Evolutionary conservation across 306 rosid species (phyloP).

Genomic region (Cucumis melo): DNA sequence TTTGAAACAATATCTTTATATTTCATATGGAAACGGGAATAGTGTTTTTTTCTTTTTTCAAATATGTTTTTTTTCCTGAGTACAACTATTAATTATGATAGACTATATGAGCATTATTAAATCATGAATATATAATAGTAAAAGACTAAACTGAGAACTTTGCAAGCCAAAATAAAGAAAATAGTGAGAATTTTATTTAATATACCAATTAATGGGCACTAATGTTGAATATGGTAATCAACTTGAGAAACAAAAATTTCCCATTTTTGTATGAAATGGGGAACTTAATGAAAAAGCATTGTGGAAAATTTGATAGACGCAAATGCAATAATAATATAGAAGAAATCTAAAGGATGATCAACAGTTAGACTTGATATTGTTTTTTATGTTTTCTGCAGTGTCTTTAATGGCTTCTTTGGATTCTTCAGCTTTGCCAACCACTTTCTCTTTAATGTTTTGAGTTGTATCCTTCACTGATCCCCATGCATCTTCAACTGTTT

Average conservation of each 20-base stretch:
- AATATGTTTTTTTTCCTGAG: too few species aligned
- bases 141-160: too few species aligned
- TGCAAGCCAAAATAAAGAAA: neutral
- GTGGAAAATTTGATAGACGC: neutral
- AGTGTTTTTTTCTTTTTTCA: too few species aligned
- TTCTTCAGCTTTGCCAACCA: conserved; percentile 34
- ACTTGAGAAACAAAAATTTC: neutral
- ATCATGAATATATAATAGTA: too few species aligned
- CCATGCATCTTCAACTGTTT: conserved; percentile 61
- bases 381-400: conserved; percentile 28
- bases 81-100: too few species aligned
- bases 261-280: neutral
- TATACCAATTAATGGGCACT: neutral
- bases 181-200: neutral
- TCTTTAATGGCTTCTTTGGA: conserved; percentile 43
- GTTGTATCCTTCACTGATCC: conserved; percentile 51
- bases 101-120: too few species aligned
- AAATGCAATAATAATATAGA: too few species aligned
- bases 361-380: conserved; percentile 28
- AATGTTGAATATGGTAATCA: neutral
- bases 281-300: neutral
- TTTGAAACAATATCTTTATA: too few species aligned
- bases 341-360: neutral
- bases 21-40: too few species aligned
- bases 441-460: conserved; percentile 35